Evolutionary conservation across 345 rosid species (phyloP).

Genomic region (Trapa incisa): DNA sequence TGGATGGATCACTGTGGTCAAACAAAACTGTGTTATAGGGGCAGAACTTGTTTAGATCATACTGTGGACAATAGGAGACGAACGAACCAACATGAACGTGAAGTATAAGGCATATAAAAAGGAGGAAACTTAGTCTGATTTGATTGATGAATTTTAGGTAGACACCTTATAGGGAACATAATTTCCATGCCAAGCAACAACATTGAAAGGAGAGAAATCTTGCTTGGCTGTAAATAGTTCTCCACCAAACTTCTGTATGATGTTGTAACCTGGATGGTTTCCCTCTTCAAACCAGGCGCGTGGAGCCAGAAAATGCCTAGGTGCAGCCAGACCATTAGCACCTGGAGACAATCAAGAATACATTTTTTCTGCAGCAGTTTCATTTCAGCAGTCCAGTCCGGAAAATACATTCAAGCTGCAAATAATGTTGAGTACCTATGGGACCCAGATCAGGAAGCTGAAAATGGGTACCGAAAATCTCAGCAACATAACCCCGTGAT

Average conservation of each 20-base stretch:
- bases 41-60: conserved; percentile 81
- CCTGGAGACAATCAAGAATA: conserved; percentile 25
- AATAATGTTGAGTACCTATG: conserved; percentile 45
- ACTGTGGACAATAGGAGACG: conserved; percentile 30
- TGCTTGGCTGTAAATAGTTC: conserved; percentile 76
- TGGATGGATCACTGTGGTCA: conserved; percentile 87
- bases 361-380: not conserved
- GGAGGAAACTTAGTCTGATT: not conserved
- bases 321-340: conserved; percentile 94
- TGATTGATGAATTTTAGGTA: not conserved
- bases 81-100: too few species aligned
- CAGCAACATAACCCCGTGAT: conserved; percentile 85
- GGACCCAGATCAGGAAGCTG: conserved; percentile 99
- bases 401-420: conserved; percentile 8
- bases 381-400: not conserved
- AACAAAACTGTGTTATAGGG: conserved; percentile 87
- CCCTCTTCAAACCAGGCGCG: conserved; percentile 75
- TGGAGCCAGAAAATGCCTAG: conserved; percentile 85
- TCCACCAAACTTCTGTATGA: conserved; percentile 82
- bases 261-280: conserved; percentile 47
- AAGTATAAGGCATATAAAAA: too few species aligned
- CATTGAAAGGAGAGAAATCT: conserved; percentile 96
- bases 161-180: conserved; percentile 81
- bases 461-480: conserved; percentile 84
- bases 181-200: conserved; percentile 98